Conservation (phyloP, 2,329 filamentous ascomycete genomes). For the Colletotrichum simmondsii region DNA sequence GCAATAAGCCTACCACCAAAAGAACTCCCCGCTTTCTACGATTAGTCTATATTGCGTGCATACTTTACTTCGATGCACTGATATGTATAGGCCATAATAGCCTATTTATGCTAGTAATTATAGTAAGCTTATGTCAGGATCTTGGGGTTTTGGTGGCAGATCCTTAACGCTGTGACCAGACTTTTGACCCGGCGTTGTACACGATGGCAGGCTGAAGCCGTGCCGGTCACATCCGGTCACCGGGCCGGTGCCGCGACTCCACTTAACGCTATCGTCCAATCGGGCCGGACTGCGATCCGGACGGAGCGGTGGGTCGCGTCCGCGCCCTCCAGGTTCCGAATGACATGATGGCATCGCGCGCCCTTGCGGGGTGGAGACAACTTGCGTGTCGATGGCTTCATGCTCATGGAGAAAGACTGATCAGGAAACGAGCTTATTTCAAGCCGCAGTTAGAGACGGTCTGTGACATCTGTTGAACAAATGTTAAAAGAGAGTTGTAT, state of each 20-base stretch:
- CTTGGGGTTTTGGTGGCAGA: too few species aligned
- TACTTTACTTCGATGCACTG: too few species aligned
- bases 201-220: background rate
- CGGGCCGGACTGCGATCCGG: background rate
- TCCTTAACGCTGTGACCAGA: too few species aligned
- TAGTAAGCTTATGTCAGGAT: too few species aligned
- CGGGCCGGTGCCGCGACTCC: background rate
- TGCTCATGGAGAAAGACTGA: background rate
- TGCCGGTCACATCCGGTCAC: background rate
- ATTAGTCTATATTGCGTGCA: too few species aligned
- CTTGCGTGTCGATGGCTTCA: background rate
- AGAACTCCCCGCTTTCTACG: too few species aligned
- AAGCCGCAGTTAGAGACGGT: background rate
- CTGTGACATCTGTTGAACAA: background rate
- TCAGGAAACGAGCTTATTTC: background rate
- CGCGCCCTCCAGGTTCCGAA: background rate
- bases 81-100: too few species aligned
- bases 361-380: background rate
- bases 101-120: too few species aligned
- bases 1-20: too few species aligned
- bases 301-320: background rate
- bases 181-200: too few species aligned
- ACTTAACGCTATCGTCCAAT: background rate
- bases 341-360: background rate
- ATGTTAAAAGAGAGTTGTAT: background rate